These are phyloP conservation scores for Acanthamoeba triangularis DNA, from an alignment of 208 protist species.

Conservation along the genomic window DNA sequence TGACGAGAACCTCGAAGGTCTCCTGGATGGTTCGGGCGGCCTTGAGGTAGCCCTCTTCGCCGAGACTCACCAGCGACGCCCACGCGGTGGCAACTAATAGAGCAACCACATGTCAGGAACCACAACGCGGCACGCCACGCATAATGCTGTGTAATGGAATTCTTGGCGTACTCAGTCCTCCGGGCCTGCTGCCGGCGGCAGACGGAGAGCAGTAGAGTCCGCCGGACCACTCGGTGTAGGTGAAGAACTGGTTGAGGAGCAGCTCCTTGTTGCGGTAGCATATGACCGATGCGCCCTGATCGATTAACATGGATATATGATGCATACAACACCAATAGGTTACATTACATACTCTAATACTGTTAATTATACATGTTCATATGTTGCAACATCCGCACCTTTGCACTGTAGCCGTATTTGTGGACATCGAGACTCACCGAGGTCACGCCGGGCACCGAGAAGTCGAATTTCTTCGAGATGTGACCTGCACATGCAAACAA, in stretches of 20 bases:
- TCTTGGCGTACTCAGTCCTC: slow-evolving; percentile 31
- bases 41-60: slow-evolving; percentile 45
- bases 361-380: too few relatives aligned
- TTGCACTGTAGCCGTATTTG: slow-evolving; percentile 98
- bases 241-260: slow-evolving; percentile 96
- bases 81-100: slow-evolving; percentile 30
- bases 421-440: slow-evolving; percentile 98
- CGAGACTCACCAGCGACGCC: slow-evolving; percentile 27
- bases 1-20: slow-evolving; percentile 69
- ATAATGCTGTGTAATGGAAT: background rate
- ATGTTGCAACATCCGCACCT: slow-evolving; percentile 91
- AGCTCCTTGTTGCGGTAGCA: slow-evolving; percentile 94
- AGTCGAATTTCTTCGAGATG: slow-evolving; percentile 93
- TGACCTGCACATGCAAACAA: background rate
- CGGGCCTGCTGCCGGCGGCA: slow-evolving; percentile 95
- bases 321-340: too few relatives aligned
- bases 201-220: slow-evolving; percentile 98
- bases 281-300: slow-evolving; percentile 91
- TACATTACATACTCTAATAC: background rate
- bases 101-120: background rate
- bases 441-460: slow-evolving; percentile 96
- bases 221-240: slow-evolving; percentile 96
- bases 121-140: too few relatives aligned
- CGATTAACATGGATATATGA: background rate
- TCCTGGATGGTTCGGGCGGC: background rate